Evolutionary conservation across 768 basidiomycete genomes (phyloP), one percentile per base, ranked within the genome.

Genomic region (Leccinum ochraceum): DNA sequence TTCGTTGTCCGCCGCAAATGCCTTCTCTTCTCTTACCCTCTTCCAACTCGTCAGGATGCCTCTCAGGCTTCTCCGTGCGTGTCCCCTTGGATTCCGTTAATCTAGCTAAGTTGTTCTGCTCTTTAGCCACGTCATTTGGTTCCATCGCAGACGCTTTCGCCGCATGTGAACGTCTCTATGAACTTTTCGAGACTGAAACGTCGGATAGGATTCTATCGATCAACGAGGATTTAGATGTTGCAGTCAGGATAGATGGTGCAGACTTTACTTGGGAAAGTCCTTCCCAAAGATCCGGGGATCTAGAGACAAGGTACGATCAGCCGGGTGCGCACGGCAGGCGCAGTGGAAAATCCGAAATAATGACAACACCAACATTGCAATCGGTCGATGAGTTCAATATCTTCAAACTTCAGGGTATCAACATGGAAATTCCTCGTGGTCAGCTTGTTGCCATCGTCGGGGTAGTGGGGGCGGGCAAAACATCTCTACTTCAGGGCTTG

Each of bases 191-290:
- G 55, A 93, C 94, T 2, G 95, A 98, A 70, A 77, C 85, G 6
- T 77, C 91, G 7, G 79, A 83, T 4, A 85, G 89, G 52, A 81
- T 80, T 0, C 80, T 84, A 55, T 67, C 77, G 5, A 75, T 86
- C 16, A 86, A 94, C 66, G 72, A 73, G 1, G 68, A 78, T 14
- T 71, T 90, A 30, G 78, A 84, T n/a, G 73, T 77, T 34, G 95
- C 93, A 2, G 67, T 97, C 56, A 80, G 82, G 58, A 82, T 92
- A 50, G 77, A 83, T 53, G 79, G 82, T 57, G 94, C 86, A 6
- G 82, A 86, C 11, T 96, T 96, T 75, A 86, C 86, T 1, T 98
- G 95, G 95, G 95, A 97, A 66, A 81, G 86, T 4, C 84, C 89
- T 1, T 86, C 88, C 0, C 82, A 83, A 1, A 81, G 85, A 46